Conservation (phyloP, 2,329 filamentous ascomycete species). For the Blastomyces percursus region DNA sequence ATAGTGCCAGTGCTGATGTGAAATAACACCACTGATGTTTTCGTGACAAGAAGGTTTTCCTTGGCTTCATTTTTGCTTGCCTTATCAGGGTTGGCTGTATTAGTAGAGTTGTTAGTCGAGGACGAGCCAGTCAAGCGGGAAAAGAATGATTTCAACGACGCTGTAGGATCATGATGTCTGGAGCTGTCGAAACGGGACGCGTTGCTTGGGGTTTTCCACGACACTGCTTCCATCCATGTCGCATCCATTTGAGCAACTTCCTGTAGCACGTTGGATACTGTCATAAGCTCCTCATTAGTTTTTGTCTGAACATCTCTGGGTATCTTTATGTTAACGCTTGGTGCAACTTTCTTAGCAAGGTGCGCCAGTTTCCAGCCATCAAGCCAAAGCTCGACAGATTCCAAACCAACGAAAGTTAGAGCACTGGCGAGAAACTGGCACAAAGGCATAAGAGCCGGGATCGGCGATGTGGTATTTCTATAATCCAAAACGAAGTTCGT, state of each 20-base stretch:
- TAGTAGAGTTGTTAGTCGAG: conserved; percentile 40
- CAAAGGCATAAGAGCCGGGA: conserved; percentile 76
- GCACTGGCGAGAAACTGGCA: conserved; percentile 91
- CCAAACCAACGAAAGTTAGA: conserved; percentile 84
- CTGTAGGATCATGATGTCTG: conserved; percentile 32
- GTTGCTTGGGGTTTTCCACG: conserved; percentile 58
- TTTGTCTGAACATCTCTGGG: conserved; percentile 69
- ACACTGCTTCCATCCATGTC: conserved; percentile 73
- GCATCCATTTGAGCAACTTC: conserved; percentile 90
- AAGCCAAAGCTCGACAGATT: conserved; percentile 79
- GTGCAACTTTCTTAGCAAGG: conserved; percentile 75
- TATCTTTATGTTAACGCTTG: conserved; percentile 59
- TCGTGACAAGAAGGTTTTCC: conserved; percentile 60
- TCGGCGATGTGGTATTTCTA: conserved; percentile 71
- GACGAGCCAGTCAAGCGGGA: conserved; percentile 56
- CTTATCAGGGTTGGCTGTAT: conserved; percentile 36
- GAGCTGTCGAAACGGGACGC: conserved; percentile 29
- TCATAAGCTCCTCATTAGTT: conserved; percentile 84
- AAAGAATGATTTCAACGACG: conserved; percentile 68
- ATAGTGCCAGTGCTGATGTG: conserved; percentile 77
- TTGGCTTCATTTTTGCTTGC: conserved; percentile 50
- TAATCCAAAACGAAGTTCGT: conserved; percentile 96
- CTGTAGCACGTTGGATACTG: conserved; percentile 64
- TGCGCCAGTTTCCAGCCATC: conserved; percentile 74
- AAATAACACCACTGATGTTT: conserved; percentile 73